Base-by-base conservation (phyloP, 352 stramenopile genomes). In the Phytopythium delawarense region DNA sequence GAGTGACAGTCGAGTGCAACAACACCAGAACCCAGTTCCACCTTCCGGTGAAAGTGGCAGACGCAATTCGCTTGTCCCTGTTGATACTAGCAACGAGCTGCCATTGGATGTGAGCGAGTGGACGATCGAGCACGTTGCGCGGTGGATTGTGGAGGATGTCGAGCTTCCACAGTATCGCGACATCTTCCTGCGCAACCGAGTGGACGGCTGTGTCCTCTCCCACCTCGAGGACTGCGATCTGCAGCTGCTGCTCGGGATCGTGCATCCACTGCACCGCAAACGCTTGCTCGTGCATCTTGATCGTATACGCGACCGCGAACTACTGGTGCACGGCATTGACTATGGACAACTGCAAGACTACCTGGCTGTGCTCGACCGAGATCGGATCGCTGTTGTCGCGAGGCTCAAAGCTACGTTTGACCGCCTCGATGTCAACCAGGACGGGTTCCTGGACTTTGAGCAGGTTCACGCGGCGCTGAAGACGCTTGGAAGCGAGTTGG, bases 291-390 rank as follows among this genome's bases (percentile, higher is more conserved):
- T 79, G 11, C 69, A 79, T 44, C 64, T 94, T 2, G 80, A 94
- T 65, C 79, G 82, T 20, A 57, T 92, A 18, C 71, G 76, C 28
- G 81, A 91, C 64, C 66, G 75, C n/a, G 77, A 87, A 46, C 62
- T 89, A 30, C 61, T 91, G 2, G 67, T 74, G 45, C 73, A 85
- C 40, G 81, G 80, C 0, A 59, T 91, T 18, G 79, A 88, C 67
- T 91, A 87, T 56, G 77, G 69, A 1, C 81, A 93, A 55, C 68
- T 93, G 30, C 59, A 87, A 64, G 82, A 94, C 61, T 92, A 92
- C 57, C 57, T 92, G 20, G 78, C 81, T 0, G 76, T 92, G 18
- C 67, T 92, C 12, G 84, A 91, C 46, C 73, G 70, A 20, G 84
- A 92, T 54, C 78, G 81, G 4, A 73, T 92, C 34, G 76, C 78